Percentiles rank a stretch among this genome's conserved stretches.
Conservation (phyloP, 2,329 filamentous ascomycete species). For the Colletotrichum aenigma region DNA sequence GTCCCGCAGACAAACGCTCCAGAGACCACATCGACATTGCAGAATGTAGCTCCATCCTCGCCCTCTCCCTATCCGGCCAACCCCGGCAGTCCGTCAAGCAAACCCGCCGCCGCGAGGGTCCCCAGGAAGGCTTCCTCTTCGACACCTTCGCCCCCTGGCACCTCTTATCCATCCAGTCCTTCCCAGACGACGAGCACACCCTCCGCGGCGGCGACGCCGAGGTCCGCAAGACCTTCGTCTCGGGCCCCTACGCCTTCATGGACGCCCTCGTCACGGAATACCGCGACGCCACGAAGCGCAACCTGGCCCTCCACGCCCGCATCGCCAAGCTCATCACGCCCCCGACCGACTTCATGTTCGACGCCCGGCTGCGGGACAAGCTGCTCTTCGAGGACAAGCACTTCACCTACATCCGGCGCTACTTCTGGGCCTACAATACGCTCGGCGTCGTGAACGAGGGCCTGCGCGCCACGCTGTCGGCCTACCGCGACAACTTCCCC, state of each 20-base stretch:
- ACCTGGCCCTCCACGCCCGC: conserved; percentile 58
- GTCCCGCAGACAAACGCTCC: conserved; percentile 38
- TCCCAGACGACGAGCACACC: conserved; percentile 62
- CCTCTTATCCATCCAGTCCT: conserved; percentile 61
- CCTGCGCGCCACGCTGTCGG: conserved; percentile 61
- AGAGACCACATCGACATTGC: conserved; percentile 62
- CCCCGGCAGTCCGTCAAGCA: conserved; percentile 54
- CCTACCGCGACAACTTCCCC: conserved; percentile 62
- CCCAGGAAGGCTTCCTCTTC: conserved; percentile 55
- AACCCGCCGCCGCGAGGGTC: conserved; percentile 49
- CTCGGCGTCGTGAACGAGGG: conserved; percentile 63
- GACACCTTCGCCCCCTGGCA: conserved; percentile 67
- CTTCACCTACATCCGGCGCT: conserved; percentile 65
- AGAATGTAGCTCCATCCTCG: conserved; percentile 64
- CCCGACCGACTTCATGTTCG: conserved; percentile 63
- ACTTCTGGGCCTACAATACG: conserved; percentile 68
- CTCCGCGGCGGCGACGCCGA: conserved; percentile 59
- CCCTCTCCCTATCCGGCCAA: conserved; percentile 58
- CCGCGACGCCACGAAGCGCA: conserved; percentile 62
- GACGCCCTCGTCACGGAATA: conserved; percentile 64
- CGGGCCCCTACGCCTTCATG: conserved; percentile 66
- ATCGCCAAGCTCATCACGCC: conserved; percentile 66
- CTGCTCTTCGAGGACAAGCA: conserved; percentile 65
- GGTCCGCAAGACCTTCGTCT: conserved; percentile 55
- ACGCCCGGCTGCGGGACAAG: conserved; percentile 57